Conservation (phyloP, 1,139 yeast genomes). For the Blastobotrys aristatus region DNA sequence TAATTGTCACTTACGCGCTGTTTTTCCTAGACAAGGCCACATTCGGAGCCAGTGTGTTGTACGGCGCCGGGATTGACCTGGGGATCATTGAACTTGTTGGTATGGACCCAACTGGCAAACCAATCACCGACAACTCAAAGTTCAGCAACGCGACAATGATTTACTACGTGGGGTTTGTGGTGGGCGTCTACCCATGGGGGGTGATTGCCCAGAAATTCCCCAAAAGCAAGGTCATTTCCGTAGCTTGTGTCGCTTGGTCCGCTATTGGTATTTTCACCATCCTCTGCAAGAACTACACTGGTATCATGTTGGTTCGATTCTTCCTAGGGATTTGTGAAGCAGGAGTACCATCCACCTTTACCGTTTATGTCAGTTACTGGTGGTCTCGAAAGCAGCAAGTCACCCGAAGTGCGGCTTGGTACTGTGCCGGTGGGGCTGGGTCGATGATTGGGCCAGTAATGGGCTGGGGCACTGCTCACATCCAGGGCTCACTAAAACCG, state of each 20-base stretch:
- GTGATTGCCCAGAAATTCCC: constrained; percentile 48
- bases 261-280: constrained; percentile 14
- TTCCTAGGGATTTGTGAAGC: constrained; percentile 17
- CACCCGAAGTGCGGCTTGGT: constrained; percentile 13
- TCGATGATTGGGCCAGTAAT: constrained; percentile 10
- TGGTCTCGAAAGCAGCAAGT: constrained; percentile 17
- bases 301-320: constrained; percentile 13
- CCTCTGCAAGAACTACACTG: constrained; percentile 12
- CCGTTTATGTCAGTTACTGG: constrained; percentile 15
- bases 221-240: constrained; percentile 37
- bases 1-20: constrained; percentile 15
- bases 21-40: constrained; percentile 35
- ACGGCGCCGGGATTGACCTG: constrained; percentile 9
- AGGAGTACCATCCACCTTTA: constrained; percentile 16
- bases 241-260: constrained; percentile 16
- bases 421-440: constrained; percentile 10
- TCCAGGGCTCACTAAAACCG: constrained; percentile 11
- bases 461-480: constrained; percentile 12
- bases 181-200: constrained; percentile 41
- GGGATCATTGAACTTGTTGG: constrained; percentile 8
- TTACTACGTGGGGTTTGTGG: constrained; percentile 44
- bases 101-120: constrained; percentile 35
- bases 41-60: constrained; percentile 8
- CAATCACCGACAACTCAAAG: constrained; percentile 36
- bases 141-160: constrained; percentile 46